Conservation (phyloP, 2,329 filamentous ascomycete species). For the Geosmithia flava region DNA sequence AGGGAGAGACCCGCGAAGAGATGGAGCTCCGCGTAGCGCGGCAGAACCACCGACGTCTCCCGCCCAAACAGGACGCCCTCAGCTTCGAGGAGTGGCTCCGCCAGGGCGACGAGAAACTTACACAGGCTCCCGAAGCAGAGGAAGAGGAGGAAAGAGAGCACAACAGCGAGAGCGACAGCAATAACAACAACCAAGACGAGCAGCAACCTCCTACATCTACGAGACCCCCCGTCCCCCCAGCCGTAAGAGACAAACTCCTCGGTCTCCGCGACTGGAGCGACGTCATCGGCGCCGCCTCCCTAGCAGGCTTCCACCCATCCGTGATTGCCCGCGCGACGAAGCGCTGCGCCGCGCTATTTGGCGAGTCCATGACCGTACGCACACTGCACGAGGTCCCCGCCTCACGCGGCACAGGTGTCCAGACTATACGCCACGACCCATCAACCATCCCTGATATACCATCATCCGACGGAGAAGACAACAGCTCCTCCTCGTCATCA, state of each 20-base stretch:
- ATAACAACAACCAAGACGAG: slow-evolving; percentile 2
- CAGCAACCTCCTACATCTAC: slow-evolving; percentile 10
- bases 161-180: slow-evolving; percentile 2
- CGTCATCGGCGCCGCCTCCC: slow-evolving; percentile 63
- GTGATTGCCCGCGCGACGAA: slow-evolving; percentile 58
- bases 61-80: slow-evolving; percentile 9
- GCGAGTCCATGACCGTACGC: slow-evolving; percentile 54
- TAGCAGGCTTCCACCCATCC: slow-evolving; percentile 54
- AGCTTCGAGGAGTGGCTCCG: slow-evolving; percentile 21
- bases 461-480: slow-evolving; percentile 12
- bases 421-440: slow-evolving; percentile 14
- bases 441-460: slow-evolving; percentile 9
- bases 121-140: slow-evolving; percentile 4
- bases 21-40: slow-evolving; percentile 35
- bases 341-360: slow-evolving; percentile 67
- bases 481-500: not conserved
- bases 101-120: slow-evolving; percentile 14
- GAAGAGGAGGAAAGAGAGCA: slow-evolving; percentile 6
- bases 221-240: not conserved
- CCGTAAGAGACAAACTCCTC: slow-evolving; percentile 1
- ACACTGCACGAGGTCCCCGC: slow-evolving; percentile 30
- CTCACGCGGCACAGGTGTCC: slow-evolving; percentile 10
- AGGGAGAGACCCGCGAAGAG: slow-evolving; percentile 32
- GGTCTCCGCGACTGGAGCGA: slow-evolving; percentile 71
- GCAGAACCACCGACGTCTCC: slow-evolving; percentile 19